A percentile compares a stretch with the other conserved stretches of the same genome.
Conservation (phyloP, 2,329 filamentous ascomycete genomes). For the Hypoxylon sp. region DNA sequence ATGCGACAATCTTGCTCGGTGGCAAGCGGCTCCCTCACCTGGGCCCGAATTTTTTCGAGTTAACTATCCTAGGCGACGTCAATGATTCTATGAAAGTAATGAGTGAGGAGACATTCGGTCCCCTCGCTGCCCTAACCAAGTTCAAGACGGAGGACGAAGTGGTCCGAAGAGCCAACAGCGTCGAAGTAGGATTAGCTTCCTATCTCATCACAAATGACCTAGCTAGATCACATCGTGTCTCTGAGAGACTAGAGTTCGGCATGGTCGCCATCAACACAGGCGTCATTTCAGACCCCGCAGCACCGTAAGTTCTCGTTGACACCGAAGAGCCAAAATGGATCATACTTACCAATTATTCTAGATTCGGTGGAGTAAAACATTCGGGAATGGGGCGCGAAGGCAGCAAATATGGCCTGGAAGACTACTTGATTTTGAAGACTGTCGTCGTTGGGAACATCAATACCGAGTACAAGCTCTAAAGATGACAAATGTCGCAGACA, state of each 20-base stretch:
- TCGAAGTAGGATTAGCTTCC: conserved; percentile 80
- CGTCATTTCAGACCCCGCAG: conserved; percentile 46
- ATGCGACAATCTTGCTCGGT: conserved; percentile 72
- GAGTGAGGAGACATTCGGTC: conserved; percentile 82
- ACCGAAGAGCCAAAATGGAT: neutral
- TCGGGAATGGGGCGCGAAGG: conserved; percentile 39
- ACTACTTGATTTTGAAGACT: conserved; percentile 23
- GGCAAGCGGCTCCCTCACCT: conserved; percentile 74
- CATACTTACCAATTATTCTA: conserved; percentile 9
- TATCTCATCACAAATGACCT: conserved; percentile 80
- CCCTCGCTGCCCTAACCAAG: conserved; percentile 77
- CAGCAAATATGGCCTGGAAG: conserved; percentile 38
- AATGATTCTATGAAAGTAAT: conserved; percentile 76
- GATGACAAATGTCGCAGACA: neutral
- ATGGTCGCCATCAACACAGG: conserved; percentile 78
- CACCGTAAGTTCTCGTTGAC: conserved; percentile 50
- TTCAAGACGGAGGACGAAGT: conserved; percentile 80
- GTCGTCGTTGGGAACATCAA: conserved; percentile 16
- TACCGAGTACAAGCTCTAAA: conserved; percentile 10
- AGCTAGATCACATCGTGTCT: conserved; percentile 59
- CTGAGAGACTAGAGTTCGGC: conserved; percentile 71
- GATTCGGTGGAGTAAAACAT: conserved; percentile 44
- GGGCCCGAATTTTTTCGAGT: conserved; percentile 79
- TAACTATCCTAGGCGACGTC: conserved; percentile 79
- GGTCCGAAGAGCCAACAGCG: conserved; percentile 81